Evolutionary conservation across 2,329 filamentous ascomycete genomes (phyloP).

Genomic region (Zasmidium citrigriseum): DNA sequence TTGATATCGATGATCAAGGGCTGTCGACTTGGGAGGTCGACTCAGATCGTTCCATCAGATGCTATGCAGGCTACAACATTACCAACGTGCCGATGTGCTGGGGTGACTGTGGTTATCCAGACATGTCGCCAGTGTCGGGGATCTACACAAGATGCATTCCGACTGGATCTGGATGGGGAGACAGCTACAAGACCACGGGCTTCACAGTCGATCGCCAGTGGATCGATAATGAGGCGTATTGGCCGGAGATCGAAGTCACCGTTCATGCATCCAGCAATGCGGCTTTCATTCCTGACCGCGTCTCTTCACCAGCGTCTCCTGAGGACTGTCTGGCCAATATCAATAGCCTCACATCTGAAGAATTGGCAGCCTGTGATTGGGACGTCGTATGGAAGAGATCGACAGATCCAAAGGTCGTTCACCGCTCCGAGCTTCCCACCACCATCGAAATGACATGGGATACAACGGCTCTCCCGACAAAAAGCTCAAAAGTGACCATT

Average conservation of each 20-base stretch:
- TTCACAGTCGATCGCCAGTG: constrained; percentile 17
- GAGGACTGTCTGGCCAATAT: constrained; percentile 9
- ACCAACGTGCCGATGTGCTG: neutral
- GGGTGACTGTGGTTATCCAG: neutral
- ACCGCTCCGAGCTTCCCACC: constrained; percentile 9
- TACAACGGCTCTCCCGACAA: neutral
- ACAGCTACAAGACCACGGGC: constrained; percentile 12
- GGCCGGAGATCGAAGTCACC: constrained; percentile 10
- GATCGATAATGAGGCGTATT: neutral
- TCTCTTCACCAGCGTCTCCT: constrained; percentile 6
- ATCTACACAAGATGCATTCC: constrained; percentile 26
- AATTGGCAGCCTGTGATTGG: constrained; percentile 17
- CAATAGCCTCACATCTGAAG: too few relatives aligned
- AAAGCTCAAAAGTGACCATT: neutral
- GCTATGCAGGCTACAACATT: constrained; percentile 13
- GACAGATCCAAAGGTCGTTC: neutral
- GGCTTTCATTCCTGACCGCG: constrained; percentile 16
- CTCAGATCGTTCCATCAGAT: constrained; percentile 4
- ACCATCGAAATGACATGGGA: constrained; percentile 13
- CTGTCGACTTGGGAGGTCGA: constrained; percentile 6
- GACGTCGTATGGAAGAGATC: constrained; percentile 8
- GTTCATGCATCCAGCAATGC: constrained; percentile 23
- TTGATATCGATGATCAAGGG: neutral
- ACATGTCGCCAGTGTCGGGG: neutral
- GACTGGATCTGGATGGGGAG: constrained; percentile 19